A percentile compares a stretch with the other conserved stretches of the same genome.
These are phyloP conservation scores for Pseudoneurospora amorphoporcata DNA, from an alignment of 495 filamentous ascomycete species.

Conservation along the genomic window DNA sequence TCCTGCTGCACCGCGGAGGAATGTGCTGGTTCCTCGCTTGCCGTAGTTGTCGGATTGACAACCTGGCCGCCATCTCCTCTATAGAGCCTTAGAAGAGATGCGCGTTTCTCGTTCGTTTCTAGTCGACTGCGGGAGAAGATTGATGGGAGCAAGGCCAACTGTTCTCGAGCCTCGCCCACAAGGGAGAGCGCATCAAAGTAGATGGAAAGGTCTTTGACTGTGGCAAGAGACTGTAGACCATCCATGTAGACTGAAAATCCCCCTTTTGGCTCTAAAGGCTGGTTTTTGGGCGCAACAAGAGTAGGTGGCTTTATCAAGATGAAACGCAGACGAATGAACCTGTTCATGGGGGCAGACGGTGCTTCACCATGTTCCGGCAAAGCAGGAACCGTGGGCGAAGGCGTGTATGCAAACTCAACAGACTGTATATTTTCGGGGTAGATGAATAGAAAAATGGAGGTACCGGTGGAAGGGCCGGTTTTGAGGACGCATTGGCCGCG, in stretches of 20 bases:
- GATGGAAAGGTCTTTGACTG: not conserved
- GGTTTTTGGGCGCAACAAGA: not conserved
- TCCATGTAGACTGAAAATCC: accelerated
- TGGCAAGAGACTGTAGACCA: not conserved
- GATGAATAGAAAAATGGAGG: not conserved
- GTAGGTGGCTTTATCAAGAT: not conserved
- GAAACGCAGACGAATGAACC: not conserved
- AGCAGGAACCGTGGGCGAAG: not conserved
- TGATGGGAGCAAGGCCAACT: not conserved
- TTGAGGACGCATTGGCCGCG: not conserved
- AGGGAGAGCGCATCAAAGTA: not conserved
- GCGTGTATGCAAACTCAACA: not conserved
- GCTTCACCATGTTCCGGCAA: not conserved
- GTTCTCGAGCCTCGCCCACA: accelerated
- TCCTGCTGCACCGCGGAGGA: not conserved
- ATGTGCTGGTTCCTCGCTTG: not conserved
- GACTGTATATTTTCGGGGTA: not conserved
- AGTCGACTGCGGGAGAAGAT: not conserved
- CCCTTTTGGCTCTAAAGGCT: not conserved
- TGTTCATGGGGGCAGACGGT: accelerated
- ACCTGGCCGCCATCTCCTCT: accelerated
- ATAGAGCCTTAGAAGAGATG: not conserved
- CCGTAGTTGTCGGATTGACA: not conserved
- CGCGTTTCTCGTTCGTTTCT: accelerated
- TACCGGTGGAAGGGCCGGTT: no score